phyloP scores from a whole-genome alignment of 805 yeast species.

The Pichia paraexigua region DNA sequence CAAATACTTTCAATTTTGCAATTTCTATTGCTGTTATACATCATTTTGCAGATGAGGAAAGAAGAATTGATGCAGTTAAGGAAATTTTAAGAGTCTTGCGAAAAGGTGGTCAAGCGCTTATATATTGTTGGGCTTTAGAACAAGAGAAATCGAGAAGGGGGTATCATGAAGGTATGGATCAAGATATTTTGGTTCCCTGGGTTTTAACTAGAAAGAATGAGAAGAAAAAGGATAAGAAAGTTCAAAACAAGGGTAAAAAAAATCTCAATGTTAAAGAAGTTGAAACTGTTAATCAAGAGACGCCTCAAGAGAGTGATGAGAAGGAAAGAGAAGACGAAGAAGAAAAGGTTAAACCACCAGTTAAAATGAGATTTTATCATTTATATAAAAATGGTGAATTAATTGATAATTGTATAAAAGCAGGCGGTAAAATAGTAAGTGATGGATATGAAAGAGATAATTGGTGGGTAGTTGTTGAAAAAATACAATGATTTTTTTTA shows the following conservation, averaged over 20 bases:
- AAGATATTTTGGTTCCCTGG: conserved; percentile 96
- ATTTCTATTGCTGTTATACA: conserved; percentile 94
- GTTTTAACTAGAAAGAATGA: conserved; percentile 51
- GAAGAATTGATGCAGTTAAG: conserved; percentile 68
- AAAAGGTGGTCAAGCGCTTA: conserved; percentile 58
- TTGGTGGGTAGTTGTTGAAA: conserved; percentile 70
- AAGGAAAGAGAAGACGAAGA: conserved; percentile 17
- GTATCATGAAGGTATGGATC: conserved; percentile 84
- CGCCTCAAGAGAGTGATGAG: conserved; percentile 16
- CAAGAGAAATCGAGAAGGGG: conserved; percentile 86
- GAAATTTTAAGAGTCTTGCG: conserved; percentile 53
- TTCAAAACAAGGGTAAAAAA: conserved; percentile 6
- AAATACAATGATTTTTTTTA: conserved; percentile 8
- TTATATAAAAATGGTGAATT: conserved; percentile 80
- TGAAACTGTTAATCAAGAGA: conserved; percentile 12
- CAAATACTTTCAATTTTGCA: conserved; percentile 59
- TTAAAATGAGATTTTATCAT: conserved; percentile 83
- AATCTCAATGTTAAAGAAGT: conserved; percentile 13
- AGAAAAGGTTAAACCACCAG: conserved; percentile 28
- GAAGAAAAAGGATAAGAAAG: conserved; percentile 7
- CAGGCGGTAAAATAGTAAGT: conserved; percentile 62
- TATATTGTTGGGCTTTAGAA: conserved; percentile 96
- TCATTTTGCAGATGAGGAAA: conserved; percentile 79
- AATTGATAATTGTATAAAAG: conserved; percentile 54
- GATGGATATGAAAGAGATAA: conserved; percentile 89